Evolutionary conservation across 371 early-diverging fungal genomes (phyloP).

Genomic region (Actinomortierella ambigua): DNA sequence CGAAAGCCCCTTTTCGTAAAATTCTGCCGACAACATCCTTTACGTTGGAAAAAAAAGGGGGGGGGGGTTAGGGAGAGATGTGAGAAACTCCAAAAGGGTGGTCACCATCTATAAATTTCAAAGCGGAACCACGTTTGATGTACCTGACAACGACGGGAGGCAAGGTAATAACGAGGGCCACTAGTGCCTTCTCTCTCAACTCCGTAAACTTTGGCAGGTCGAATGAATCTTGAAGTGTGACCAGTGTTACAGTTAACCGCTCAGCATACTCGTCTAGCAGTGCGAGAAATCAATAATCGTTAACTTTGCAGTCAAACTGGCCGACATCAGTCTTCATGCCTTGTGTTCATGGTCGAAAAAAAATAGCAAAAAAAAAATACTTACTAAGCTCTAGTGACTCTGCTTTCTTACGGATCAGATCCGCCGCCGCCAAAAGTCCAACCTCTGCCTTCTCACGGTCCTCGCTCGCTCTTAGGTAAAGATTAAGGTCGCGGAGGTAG

Average conservation of each 20-base stretch:
- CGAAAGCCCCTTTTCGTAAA: constrained; percentile 30
- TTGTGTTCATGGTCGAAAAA: not conserved
- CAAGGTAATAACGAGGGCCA: constrained; percentile 23
- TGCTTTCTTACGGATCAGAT: constrained; percentile 33
- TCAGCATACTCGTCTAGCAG: constrained; percentile 26
- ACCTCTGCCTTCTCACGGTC: constrained; percentile 36
- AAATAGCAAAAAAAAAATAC: not conserved
- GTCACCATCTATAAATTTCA: too few relatives aligned
- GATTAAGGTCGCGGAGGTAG: constrained; percentile 21
- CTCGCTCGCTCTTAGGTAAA: constrained; percentile 28
- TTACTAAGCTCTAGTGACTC: constrained; percentile 35
- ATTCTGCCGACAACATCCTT: constrained; percentile 28
- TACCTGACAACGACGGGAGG: constrained; percentile 23
- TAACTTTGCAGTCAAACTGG: too few relatives aligned
- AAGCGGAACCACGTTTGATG: too few relatives aligned
- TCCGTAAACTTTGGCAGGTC: constrained; percentile 19
- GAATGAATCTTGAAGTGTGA: constrained; percentile 22
- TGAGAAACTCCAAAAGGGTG: too few relatives aligned
- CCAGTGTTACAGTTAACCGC: constrained; percentile 8
- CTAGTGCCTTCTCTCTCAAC: constrained; percentile 18
- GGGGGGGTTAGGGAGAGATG: too few relatives aligned
- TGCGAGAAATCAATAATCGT: not conserved
- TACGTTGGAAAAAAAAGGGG: too few relatives aligned
- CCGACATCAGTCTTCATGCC: too few relatives aligned
- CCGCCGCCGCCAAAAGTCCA: constrained; percentile 21